A percentile compares a stretch with the other conserved stretches of the same genome.
phyloP scores from a whole-genome alignment of 1,284 basidiomycete species.

The Golubevia sp. region DNA sequence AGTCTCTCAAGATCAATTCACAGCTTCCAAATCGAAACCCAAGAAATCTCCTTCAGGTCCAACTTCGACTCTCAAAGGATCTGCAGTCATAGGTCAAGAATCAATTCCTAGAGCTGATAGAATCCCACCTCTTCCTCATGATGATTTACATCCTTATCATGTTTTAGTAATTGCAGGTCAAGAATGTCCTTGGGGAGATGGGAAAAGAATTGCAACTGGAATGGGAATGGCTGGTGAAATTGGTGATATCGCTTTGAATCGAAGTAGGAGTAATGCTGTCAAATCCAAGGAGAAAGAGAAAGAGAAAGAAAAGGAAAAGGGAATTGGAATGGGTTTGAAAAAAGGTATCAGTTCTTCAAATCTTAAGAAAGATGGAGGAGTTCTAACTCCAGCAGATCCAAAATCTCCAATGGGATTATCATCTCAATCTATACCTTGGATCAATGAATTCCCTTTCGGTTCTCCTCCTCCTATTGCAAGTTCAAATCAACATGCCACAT shows the following conservation, averaged over 20 bases:
- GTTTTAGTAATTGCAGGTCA: conserved; percentile 80
- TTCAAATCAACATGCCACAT: too few relatives aligned
- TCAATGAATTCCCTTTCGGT: conserved; percentile 1
- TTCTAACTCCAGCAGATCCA: too few relatives aligned
- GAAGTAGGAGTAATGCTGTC: conserved; percentile 22
- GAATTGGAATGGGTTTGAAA: conserved; percentile 21
- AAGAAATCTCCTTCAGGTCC: too few relatives aligned
- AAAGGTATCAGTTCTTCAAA: conserved; percentile 8
- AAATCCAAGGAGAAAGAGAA: conserved; percentile 19
- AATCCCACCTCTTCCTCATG: conserved; percentile 42
- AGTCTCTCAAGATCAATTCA: not conserved
- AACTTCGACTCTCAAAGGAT: conserved; percentile 9
- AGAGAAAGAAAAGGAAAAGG: conserved; percentile 37
- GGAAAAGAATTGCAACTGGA: conserved; percentile 36
- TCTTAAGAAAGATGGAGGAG: not conserved
- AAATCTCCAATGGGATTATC: too few relatives aligned
- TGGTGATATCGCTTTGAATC: conserved; percentile 23
- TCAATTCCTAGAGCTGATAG: conserved; percentile 30
- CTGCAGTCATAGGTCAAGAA: conserved; percentile 37
- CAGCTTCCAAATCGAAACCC: not conserved
- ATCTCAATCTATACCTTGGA: not conserved
- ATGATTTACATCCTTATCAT: conserved; percentile 73
- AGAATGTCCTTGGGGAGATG: conserved; percentile 57
- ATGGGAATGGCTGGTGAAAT: conserved; percentile 51
- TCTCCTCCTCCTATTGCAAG: not conserved